These are phyloP conservation scores for Mallotus nudiflorus DNA, from an alignment of 345 rosid species.

Conservation along the genomic window DNA sequence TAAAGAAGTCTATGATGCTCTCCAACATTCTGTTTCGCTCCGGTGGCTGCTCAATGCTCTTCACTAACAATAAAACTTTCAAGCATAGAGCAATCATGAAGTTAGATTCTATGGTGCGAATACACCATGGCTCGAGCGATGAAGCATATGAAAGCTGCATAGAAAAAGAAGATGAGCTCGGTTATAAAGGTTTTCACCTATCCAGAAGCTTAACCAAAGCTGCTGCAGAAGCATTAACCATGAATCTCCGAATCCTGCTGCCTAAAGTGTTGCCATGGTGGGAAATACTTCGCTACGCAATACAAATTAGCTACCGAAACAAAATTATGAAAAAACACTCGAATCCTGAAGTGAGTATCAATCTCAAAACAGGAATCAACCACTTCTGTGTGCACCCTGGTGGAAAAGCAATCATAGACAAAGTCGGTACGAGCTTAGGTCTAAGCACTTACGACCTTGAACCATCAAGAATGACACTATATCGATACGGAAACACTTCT, in stretches of 20 bases:
- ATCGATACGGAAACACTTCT: conserved; percentile 31
- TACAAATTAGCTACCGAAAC: conserved; percentile 1
- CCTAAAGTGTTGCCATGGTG: conserved; percentile 40
- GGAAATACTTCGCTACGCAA: conserved; percentile 11
- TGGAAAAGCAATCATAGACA: conserved; percentile 27
- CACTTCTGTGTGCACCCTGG: conserved; percentile 37
- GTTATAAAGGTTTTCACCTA: conserved; percentile 55
- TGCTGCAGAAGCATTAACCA: conserved; percentile 50
- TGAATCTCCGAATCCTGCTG: conserved; percentile 52
- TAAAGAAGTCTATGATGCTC: conserved; percentile 73
- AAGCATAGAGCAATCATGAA: conserved; percentile 50
- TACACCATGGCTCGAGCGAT: conserved; percentile 53
- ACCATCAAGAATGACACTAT: conserved; percentile 33
- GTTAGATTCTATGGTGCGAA: conserved; percentile 43
- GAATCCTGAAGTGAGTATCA: conserved; percentile 7
- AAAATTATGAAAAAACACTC: neutral
- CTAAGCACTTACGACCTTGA: conserved; percentile 28
- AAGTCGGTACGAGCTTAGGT: conserved; percentile 16
- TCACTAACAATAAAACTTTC: conserved; percentile 52
- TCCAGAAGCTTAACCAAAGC: conserved; percentile 52
- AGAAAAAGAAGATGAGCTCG: conserved; percentile 56
- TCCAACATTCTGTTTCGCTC: conserved; percentile 69
- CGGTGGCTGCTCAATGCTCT: conserved; percentile 71
- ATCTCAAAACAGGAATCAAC: conserved; percentile 23
- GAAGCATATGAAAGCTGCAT: conserved; percentile 69